Evolutionary conservation across 2,329 filamentous ascomycete species (phyloP), one percentile per base, ranked within the genome.

Genomic region (Dactylellina parvicollis): DNA sequence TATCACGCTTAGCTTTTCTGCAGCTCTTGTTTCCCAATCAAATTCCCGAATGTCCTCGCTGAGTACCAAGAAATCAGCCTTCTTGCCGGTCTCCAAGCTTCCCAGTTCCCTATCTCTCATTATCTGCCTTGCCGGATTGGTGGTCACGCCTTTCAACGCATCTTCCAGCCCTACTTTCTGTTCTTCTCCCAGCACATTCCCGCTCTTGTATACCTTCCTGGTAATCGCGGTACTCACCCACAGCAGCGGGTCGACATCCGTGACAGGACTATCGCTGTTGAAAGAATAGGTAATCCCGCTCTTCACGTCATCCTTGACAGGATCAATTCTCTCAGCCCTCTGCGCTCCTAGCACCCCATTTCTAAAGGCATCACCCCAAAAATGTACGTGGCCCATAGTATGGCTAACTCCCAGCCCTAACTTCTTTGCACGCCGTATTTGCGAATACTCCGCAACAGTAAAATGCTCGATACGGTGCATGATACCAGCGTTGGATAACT

Each of bases 171-270:
- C 54, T 1, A 73, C 69, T 30, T 36, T 54, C 44, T 73, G 69
- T 18, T 5, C 28, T 20, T 24, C 28, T 9, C 69, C 69, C 14
- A 73, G 26, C 26, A 60, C 40, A 26, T 54, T 60, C 20, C 30
- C 55, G 14, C 44, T 73, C 1, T 38, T 46, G 24, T 60, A 73
- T 10, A 73, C 47, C 22, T 57, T 56, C 42, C 69, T 59, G 4
- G 60, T 66, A 22, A 73, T 73, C n/a, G 69, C 69, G 0, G 69
- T 73, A 14, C 52, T 22, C 24, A 73, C 69, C 69, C 69, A 73
- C 10, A 73, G 24, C 36, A 73, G 22, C 10, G 69, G 69, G 24
- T 73, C 38, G 2, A 49, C 59, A 16, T 73, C 69, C 4, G 69
- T 73, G 1, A 73, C 69, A 5, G 69, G 69, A 10, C 69, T 73